These are phyloP conservation scores for Hymenotorrendiella dingleyae DNA, from an alignment of 2,329 filamentous ascomycete genomes.

Conservation along the genomic window DNA sequence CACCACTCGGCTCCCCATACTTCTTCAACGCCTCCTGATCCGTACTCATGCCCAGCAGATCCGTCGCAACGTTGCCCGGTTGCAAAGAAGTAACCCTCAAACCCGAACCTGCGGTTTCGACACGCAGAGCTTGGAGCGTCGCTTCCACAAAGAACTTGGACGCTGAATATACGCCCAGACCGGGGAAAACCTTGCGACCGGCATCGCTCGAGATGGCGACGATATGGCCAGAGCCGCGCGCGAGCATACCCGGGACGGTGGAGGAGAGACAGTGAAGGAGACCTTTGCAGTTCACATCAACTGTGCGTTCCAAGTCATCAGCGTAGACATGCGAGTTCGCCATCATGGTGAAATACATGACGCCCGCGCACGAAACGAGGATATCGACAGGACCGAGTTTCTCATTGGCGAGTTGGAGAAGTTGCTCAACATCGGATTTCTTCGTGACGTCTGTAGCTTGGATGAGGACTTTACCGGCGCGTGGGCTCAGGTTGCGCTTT, in stretches of 20 bases:
- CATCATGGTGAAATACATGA: constrained; percentile 91
- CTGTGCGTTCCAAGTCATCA: constrained; percentile 75
- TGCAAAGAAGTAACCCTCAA: constrained; percentile 70
- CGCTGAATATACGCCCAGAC: constrained; percentile 74
- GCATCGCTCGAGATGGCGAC: constrained; percentile 80
- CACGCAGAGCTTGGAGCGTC: constrained; percentile 65
- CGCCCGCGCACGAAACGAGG: constrained; percentile 72
- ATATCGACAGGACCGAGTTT: constrained; percentile 70
- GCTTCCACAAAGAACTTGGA: constrained; percentile 84
- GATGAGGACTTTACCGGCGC: constrained; percentile 59
- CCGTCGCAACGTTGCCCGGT: constrained; percentile 71
- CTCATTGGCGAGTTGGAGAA: constrained; percentile 52
- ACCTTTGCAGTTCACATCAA: constrained; percentile 84
- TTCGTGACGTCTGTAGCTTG: constrained; percentile 69
- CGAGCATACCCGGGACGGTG: constrained; percentile 65
- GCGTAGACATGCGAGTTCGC: constrained; percentile 63
- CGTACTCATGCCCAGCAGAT: constrained; percentile 67
- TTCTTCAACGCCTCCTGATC: constrained; percentile 73
- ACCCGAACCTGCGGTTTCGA: constrained; percentile 71
- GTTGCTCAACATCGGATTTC: constrained; percentile 57
- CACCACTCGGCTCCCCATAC: constrained; percentile 68
- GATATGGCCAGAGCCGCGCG: constrained; percentile 63
- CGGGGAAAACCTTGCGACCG: constrained; percentile 75
- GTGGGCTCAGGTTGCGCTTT: constrained; percentile 51
- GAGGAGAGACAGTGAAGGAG: constrained; percentile 67